Conservation (phyloP, 768 basidiomycete species). For the Porphyrellus cyaneotinctus region DNA sequence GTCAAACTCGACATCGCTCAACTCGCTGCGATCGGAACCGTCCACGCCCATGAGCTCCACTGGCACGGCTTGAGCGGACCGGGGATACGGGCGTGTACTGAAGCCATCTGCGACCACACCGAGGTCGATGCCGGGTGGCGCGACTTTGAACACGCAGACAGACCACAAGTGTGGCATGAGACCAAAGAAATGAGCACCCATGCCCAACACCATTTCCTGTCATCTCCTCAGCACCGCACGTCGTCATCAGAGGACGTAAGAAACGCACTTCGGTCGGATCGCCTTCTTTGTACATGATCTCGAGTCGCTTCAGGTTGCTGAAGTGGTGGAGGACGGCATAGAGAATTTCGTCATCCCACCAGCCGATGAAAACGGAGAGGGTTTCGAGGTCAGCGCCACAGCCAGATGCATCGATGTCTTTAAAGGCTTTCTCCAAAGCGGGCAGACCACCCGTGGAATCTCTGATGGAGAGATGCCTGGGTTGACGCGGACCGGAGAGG, state of each 20-base stretch:
- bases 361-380: constrained; percentile 33
- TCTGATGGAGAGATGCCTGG: constrained; percentile 22
- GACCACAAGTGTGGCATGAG: constrained; percentile 35
- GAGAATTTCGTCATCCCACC: constrained; percentile 47
- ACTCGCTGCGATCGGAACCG: constrained; percentile 12
- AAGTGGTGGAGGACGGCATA: constrained; percentile 41
- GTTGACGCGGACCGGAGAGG: constrained; percentile 16
- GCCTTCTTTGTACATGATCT: constrained; percentile 37
- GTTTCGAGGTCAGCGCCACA: constrained; percentile 25
- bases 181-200: constrained; percentile 42
- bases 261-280: constrained; percentile 40
- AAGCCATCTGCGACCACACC: constrained; percentile 4
- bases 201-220: constrained; percentile 38
- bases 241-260: background rate
- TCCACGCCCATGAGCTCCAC: constrained; percentile 11
- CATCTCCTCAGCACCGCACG: background rate
- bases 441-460: constrained; percentile 20
- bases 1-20: constrained; percentile 23
- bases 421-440: constrained; percentile 26
- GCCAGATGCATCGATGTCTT: constrained; percentile 20
- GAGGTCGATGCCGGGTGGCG: constrained; percentile 12
- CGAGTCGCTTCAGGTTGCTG: constrained; percentile 33
- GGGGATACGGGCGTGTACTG: constrained; percentile 7
- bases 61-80: constrained; percentile 6
- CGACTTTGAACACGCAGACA: constrained; percentile 36